A percentile compares a stretch with the other conserved stretches of the same genome.
These are phyloP conservation scores for Plantago major DNA, from an alignment of 257 asterid genomes.

Conservation along the genomic window DNA sequence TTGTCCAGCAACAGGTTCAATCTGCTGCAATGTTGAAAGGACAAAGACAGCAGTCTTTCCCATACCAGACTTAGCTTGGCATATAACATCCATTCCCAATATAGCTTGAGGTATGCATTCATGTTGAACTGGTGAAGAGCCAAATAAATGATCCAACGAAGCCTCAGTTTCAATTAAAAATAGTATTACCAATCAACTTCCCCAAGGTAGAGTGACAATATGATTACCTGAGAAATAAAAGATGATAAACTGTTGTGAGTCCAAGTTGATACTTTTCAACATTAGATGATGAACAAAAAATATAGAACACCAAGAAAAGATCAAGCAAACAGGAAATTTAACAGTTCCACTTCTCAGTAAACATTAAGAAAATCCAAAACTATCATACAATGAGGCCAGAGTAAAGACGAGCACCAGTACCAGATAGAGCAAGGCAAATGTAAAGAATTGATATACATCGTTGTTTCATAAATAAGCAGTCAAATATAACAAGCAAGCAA, in stretches of 20 bases:
- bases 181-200: slow-evolving; percentile 71
- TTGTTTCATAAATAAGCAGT: no score
- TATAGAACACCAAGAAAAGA: neutral
- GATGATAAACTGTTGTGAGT: slow-evolving; percentile 2
- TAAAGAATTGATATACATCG: neutral
- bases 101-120: slow-evolving; percentile 98
- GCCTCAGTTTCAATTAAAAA: slow-evolving; percentile 80
- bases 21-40: slow-evolving; percentile 85
- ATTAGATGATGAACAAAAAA: neutral
- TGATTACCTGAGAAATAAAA: slow-evolving; percentile 60
- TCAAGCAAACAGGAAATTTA: no score
- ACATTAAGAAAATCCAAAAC: neutral
- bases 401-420: neutral
- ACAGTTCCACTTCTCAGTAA: neutral
- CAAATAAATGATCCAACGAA: slow-evolving; percentile 72
- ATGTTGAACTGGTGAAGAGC: slow-evolving; percentile 93
- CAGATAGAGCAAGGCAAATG: neutral
- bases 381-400: neutral
- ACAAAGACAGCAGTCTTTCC: slow-evolving; percentile 95
- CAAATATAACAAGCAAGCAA: no score
- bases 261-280: neutral
- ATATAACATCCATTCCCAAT: slow-evolving; percentile 92
- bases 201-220: slow-evolving; percentile 53
- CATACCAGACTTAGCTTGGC: slow-evolving; percentile 98
- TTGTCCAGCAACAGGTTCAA: slow-evolving; percentile 84